phyloP scores from a whole-genome alignment of 2,329 filamentous ascomycete species.

The Botryosphaeria dothidea region DNA sequence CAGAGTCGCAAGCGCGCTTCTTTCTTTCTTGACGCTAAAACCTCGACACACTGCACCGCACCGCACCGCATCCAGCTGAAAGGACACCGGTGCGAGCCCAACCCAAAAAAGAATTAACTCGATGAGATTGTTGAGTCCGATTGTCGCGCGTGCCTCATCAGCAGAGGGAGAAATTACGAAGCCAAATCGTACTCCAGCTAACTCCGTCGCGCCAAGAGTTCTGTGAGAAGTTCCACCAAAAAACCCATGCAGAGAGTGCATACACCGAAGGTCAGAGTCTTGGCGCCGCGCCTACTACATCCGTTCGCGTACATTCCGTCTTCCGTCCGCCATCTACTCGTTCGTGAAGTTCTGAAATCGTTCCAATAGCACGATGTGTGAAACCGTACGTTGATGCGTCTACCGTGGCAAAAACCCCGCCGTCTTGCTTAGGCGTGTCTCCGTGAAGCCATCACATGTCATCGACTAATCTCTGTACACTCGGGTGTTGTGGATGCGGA shows the following conservation, averaged over 20 bases:
- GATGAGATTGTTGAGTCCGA: constrained; percentile 4
- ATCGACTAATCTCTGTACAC: constrained; percentile 13
- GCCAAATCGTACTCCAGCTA: constrained; percentile 16
- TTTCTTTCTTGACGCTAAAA: constrained; percentile 15
- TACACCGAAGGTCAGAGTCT: constrained; percentile 4
- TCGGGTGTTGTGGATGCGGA: constrained; percentile 3
- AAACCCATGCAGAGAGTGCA: constrained; percentile 11
- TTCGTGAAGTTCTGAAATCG: constrained; percentile 6
- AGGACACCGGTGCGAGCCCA: neutral
- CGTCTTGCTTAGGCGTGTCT: constrained; percentile 3
- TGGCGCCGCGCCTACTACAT: neutral
- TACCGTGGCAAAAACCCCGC: constrained; percentile 4
- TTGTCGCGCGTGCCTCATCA: neutral
- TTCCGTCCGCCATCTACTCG: constrained; percentile 3
- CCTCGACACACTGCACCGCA: neutral
- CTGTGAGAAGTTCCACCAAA: constrained; percentile 12
- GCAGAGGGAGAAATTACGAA: constrained; percentile 2
- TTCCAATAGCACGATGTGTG: neutral
- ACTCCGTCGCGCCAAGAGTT: constrained; percentile 13
- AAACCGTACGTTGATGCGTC: constrained; percentile 4
- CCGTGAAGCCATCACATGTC: constrained; percentile 12
- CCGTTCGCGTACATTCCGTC: neutral
- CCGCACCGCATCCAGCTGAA: neutral
- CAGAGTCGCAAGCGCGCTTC: constrained; percentile 9
- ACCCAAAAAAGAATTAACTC: neutral